A percentile compares a stretch with the other conserved stretches of the same genome.
Evolutionary conservation across 1,139 yeast genomes (phyloP).

Genomic region (Diutina mesorugosa): DNA sequence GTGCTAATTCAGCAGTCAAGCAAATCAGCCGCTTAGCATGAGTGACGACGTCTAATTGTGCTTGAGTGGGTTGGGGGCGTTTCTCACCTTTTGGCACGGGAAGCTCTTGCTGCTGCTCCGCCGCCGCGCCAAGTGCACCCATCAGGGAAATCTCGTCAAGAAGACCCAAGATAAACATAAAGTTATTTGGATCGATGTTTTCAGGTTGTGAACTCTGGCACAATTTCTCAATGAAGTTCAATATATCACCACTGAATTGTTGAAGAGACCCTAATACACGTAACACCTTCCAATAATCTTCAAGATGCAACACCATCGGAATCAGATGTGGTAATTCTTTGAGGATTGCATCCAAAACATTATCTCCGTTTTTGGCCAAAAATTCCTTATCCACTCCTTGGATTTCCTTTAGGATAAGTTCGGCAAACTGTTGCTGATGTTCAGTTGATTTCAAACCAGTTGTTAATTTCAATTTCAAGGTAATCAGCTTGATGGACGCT

Average conservation of each 20-base stretch:
- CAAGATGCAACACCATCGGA: conserved; percentile 32
- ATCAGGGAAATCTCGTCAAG: conserved; percentile 73
- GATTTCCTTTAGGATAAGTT: neutral
- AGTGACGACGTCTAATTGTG: conserved; percentile 37
- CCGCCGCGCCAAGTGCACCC: conserved; percentile 71
- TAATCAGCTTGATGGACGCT: neutral
- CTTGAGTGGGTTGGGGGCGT: conserved; percentile 17
- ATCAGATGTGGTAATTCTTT: conserved; percentile 24
- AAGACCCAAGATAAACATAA: conserved; percentile 53
- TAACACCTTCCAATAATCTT: conserved; percentile 52
- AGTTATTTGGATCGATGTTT: conserved; percentile 35
- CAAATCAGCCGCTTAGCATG: conserved; percentile 51
- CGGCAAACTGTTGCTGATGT: neutral
- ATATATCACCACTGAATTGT: conserved; percentile 34
- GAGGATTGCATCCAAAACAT: conserved; percentile 40
- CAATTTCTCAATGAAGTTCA: conserved; percentile 34
- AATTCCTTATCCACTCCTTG: conserved; percentile 24
- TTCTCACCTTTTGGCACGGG: conserved; percentile 1
- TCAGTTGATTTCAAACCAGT: neutral
- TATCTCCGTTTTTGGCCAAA: conserved; percentile 33
- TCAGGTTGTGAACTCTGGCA: conserved; percentile 17
- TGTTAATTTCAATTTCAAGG: neutral
- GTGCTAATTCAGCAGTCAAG: conserved; percentile 39
- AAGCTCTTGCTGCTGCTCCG: conserved; percentile 48
- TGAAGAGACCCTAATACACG: conserved; percentile 46